A percentile compares a stretch with the other conserved stretches of the same genome.
These are phyloP conservation scores for Primulina eburnea DNA, from an alignment of 257 asterid genomes.

Conservation along the genomic window DNA sequence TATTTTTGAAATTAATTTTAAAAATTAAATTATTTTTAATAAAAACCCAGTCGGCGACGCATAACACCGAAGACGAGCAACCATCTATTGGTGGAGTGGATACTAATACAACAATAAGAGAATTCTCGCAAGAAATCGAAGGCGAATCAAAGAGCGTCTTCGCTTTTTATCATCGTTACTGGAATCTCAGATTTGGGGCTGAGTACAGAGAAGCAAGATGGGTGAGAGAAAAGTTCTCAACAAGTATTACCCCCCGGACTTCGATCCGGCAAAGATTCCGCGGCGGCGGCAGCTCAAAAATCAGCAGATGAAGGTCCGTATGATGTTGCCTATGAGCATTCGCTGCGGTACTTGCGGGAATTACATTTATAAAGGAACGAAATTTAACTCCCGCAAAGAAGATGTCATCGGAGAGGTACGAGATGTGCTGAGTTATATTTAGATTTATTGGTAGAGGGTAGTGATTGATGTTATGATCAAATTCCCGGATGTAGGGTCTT, in stretches of 20 bases:
- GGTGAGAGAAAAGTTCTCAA: conserved; percentile 87
- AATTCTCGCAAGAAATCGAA: too few species aligned
- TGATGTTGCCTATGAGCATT: conserved; percentile 96
- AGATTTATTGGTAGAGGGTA: background rate
- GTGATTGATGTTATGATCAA: background rate
- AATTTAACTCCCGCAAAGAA: conserved; percentile 86
- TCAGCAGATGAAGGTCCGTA: conserved; percentile 77
- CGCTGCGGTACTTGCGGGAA: conserved; percentile 78
- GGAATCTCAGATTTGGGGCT: background rate
- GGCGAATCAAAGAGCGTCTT: background rate
- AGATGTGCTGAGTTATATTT: background rate
- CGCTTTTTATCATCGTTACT: background rate
- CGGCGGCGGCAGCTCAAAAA: conserved; percentile 76
- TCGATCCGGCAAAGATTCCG: conserved; percentile 86
- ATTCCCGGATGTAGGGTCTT: background rate
- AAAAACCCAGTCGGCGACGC: too few species aligned
- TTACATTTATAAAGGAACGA: conserved; percentile 64
- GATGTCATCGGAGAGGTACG: conserved; percentile 72
- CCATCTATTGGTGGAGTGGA: too few species aligned
- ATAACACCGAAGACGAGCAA: too few species aligned
- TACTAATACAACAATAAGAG: too few species aligned
- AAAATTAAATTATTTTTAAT: too few species aligned
- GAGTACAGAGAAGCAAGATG: conserved; percentile 42
- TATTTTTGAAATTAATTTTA: too few species aligned
- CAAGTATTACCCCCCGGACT: conserved; percentile 93